Evolutionary conservation across 768 basidiomycete genomes (phyloP).

Genomic region (Glaciozyma martinii): DNA sequence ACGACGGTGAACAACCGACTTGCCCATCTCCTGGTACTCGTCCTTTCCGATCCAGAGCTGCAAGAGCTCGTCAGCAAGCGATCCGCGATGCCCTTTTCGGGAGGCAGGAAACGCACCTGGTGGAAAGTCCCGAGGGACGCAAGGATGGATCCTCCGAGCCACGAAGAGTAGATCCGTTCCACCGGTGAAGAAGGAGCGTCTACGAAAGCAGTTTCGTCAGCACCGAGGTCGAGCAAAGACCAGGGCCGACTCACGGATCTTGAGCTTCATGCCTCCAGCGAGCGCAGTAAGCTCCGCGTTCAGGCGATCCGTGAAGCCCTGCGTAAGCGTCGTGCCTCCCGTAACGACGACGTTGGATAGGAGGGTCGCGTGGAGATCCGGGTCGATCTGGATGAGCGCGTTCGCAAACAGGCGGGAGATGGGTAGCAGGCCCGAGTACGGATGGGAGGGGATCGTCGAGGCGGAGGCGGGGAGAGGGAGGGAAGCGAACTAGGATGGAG

Average conservation of each 20-base stretch:
- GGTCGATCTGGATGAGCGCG: slow-evolving; percentile 74
- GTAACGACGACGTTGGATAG: slow-evolving; percentile 89
- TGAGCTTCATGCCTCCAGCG: slow-evolving; percentile 63
- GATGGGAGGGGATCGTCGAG: slow-evolving; percentile 39
- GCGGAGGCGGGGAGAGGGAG: slow-evolving; percentile 37
- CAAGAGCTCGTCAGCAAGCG: neutral
- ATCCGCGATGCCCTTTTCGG: neutral
- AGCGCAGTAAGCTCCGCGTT: slow-evolving; percentile 62
- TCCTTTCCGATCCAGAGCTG: slow-evolving; percentile 86
- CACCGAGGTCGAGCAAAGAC: neutral
- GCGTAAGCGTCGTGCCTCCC: slow-evolving; percentile 81
- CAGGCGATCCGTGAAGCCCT: slow-evolving; percentile 77
- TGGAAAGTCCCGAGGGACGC: slow-evolving; percentile 96
- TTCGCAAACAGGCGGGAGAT: slow-evolving; percentile 66
- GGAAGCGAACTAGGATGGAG: slow-evolving; percentile 32
- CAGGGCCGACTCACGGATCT: slow-evolving; percentile 29
- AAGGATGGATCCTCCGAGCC: slow-evolving; percentile 92
- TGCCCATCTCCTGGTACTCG: slow-evolving; percentile 65
- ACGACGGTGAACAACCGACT: slow-evolving; percentile 25
- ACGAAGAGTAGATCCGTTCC: slow-evolving; percentile 83
- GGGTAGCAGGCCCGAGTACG: slow-evolving; percentile 39
- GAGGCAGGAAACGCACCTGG: slow-evolving; percentile 37
- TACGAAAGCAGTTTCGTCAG: slow-evolving; percentile 53
- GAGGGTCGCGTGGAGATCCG: slow-evolving; percentile 80
- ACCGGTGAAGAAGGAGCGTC: slow-evolving; percentile 73